Percentiles rank a stretch among this genome's conserved stretches.
Conservation (phyloP, 1,284 basidiomycete species). For the Cutaneotrichosporon spelunceum region DNA sequence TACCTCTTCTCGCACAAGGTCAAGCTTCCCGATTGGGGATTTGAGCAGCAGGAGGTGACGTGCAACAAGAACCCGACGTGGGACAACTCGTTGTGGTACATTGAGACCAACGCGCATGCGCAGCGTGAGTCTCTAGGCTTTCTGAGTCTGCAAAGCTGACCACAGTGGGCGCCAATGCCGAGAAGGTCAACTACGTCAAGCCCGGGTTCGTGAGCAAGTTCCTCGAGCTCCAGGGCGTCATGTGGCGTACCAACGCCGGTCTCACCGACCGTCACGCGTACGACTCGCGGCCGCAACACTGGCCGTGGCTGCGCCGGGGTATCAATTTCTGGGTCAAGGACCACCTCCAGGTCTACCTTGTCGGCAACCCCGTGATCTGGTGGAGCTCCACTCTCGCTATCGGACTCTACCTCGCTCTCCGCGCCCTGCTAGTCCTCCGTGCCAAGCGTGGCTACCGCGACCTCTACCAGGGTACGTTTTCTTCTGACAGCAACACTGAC, state of each 20-base stretch:
- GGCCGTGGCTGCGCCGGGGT: conserved; percentile 85
- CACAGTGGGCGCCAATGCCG: conserved; percentile 66
- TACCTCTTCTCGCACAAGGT: conserved; percentile 98
- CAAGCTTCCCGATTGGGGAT: conserved; percentile 96
- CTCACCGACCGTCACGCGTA: conserved; percentile 91
- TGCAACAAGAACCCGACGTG: conserved; percentile 94
- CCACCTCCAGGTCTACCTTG: conserved; percentile 87
- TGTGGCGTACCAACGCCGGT: conserved; percentile 98
- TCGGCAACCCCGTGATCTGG: conserved; percentile 94
- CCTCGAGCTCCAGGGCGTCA: conserved; percentile 85
- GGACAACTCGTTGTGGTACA: conserved; percentile 88
- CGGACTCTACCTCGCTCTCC: conserved; percentile 62
- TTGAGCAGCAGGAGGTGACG: conserved; percentile 93
- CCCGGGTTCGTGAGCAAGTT: conserved; percentile 90
- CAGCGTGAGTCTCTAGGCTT: conserved; percentile 67
- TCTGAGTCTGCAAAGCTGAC: conserved; percentile 19
- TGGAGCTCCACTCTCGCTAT: conserved; percentile 75
- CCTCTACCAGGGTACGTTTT: conserved; percentile 75
- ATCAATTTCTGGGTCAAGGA: conserved; percentile 99
- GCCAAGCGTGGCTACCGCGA: conserved; percentile 87
- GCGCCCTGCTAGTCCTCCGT: conserved; percentile 77
- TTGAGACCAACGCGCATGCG: conserved; percentile 81
- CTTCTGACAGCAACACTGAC: conserved; percentile 16
- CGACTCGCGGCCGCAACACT: conserved; percentile 83
- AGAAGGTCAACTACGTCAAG: conserved; percentile 80